phyloP scores from a whole-genome alignment of 306 rosid species.

The Elaeagnus macrophylla region DNA sequence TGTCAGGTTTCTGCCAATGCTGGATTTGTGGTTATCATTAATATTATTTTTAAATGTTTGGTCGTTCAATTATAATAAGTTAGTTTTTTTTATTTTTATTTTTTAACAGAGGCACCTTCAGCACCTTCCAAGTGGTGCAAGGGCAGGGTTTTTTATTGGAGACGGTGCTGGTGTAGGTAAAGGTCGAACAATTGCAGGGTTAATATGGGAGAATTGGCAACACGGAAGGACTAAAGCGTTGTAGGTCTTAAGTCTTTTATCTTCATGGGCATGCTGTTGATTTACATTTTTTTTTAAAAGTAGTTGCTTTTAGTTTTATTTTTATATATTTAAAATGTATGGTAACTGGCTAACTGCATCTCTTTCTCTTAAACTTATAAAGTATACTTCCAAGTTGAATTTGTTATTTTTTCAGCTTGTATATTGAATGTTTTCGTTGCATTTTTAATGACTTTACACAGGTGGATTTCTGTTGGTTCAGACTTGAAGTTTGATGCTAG shows the following conservation, averaged over 20 bases:
- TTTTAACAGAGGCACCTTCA: slow-evolving; percentile 83
- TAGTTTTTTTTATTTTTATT: slow-evolving; percentile 36
- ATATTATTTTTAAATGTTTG: slow-evolving; percentile 10
- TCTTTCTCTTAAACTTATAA: not conserved
- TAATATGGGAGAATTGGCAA: slow-evolving; percentile 97
- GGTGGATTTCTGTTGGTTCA: slow-evolving; percentile 99
- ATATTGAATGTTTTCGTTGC: slow-evolving; percentile 19
- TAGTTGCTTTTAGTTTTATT: not conserved
- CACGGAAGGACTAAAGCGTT: slow-evolving; percentile 71
- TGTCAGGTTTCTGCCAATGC: slow-evolving; percentile 73
- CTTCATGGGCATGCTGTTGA: slow-evolving; percentile 4
- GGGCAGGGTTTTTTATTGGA: slow-evolving; percentile 92
- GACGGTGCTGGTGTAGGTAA: slow-evolving; percentile 99
- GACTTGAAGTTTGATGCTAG: slow-evolving; percentile 97
- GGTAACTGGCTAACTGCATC: not conserved
- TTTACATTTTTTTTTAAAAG: not conserved
- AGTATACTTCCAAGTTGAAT: not conserved
- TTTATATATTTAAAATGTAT: slow-evolving; percentile 5
- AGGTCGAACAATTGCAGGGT: slow-evolving; percentile 95
- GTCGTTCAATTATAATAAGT: slow-evolving; percentile 17
- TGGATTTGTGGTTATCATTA: slow-evolving; percentile 4
- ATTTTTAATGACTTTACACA: slow-evolving; percentile 38
- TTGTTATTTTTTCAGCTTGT: slow-evolving; percentile 10
- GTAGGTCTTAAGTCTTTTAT: slow-evolving; percentile 45
- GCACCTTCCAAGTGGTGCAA: slow-evolving; percentile 57